These are phyloP conservation scores for Globisporangium cystogenes DNA, from an alignment of 352 stramenopile species.

Conservation along the genomic window DNA sequence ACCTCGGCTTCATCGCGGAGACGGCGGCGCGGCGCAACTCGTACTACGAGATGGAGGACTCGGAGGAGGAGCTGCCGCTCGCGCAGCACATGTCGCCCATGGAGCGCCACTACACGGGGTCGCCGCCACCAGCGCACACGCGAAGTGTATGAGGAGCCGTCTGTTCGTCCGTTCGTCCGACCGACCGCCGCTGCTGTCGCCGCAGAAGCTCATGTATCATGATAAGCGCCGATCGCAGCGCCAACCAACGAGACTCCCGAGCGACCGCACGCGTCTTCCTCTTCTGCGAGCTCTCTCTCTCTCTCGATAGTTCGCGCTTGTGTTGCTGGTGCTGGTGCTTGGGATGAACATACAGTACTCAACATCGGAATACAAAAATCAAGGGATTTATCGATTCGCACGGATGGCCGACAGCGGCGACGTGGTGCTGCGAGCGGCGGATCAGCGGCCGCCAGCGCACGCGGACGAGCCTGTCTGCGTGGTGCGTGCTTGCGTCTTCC, in stretches of 20 bases:
- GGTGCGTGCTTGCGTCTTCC: conserved; percentile 4
- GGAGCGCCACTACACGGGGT: conserved; percentile 19
- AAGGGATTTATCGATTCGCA: no score
- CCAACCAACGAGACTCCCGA: neutral
- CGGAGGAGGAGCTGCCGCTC: conserved; percentile 63
- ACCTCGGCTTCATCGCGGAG: conserved; percentile 36
- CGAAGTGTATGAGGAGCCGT: conserved; percentile 5
- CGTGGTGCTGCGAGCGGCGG: conserved; percentile 7
- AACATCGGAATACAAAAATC: no score
- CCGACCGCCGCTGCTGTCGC: neutral
- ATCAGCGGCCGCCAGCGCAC: conserved; percentile 8
- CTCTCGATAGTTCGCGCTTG: no score
- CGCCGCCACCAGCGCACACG: neutral
- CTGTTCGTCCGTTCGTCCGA: neutral
- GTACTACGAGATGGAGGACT: conserved; percentile 62
- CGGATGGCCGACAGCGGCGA: neutral
- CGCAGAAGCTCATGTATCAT: neutral
- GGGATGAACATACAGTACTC: no score
- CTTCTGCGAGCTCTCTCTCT: no score
- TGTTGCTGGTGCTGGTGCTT: no score
- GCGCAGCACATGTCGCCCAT: conserved; percentile 61
- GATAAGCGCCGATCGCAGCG: neutral
- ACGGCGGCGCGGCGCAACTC: conserved; percentile 41
- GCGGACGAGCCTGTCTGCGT: conserved; percentile 11
- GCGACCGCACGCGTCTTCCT: no score